Evolutionary conservation across 768 basidiomycete species (phyloP), one percentile per base, ranked within the genome.

Genomic region (Panaeolus papilionaceus): DNA sequence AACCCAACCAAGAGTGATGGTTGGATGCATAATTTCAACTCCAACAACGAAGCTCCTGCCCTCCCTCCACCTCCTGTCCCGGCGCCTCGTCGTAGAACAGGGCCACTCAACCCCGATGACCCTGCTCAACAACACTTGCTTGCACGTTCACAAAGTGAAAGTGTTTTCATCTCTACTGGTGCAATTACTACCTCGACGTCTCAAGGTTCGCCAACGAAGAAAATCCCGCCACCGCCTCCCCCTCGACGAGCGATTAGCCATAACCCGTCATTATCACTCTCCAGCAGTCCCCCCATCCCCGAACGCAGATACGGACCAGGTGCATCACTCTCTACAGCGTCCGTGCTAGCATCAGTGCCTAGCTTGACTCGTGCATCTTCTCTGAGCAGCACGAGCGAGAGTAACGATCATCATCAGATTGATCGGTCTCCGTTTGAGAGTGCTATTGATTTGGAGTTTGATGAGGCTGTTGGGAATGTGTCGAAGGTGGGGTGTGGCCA

Each of bases 341-440:
- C 47, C 33, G 66, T 63, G 39, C 40, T 61, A 38, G 28, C 14
- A n/a, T 58, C 54, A 14, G 54, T 58, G 3, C 54, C 54, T 33
- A 58, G 54, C n/a, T 28, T 58, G 28, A 58, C 54, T 12, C 54
- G 54, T 58, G 54, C 54, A 0, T 58, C 54, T 4, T 58, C 54
- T 79, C 84, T 62, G 80, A 83, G 38, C 12, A 65, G 75, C 18
- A 80, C 76, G 64, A 75, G 75, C 63, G 74, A 66, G 16, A 51
- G 45, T 20, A 67, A 66, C 26, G 62, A 62, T 37, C 68, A 67
- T 33, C 65, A 77, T 64, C 75, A 73, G 16, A 80, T 84, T 66
- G 83, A 87, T 67, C 77, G 79, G 40, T 90, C 89, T 61, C 89
- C 91, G 26, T 92, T 92, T 68, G 89, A 91, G 71, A 91, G 89